Evolutionary conservation across 2,329 filamentous ascomycete species (phyloP), one percentile per base, ranked within the genome.

Genomic region (Colletotrichum lindemuthianum): DNA sequence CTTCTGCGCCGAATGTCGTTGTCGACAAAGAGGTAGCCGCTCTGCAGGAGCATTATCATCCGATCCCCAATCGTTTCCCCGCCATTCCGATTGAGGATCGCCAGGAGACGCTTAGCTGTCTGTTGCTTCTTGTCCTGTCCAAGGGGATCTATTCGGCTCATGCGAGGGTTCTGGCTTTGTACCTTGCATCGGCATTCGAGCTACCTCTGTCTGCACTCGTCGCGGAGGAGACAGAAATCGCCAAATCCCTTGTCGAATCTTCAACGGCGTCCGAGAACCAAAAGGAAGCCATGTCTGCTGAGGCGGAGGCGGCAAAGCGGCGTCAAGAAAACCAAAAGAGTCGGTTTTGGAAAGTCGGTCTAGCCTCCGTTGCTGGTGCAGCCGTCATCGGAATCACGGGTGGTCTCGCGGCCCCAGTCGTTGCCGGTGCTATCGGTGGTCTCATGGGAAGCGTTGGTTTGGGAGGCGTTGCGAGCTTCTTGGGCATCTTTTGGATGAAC

Each of bases 341-440:
- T 16, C 83, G 93, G 8, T 91, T 91, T 74, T 97, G 92, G 92
- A 97, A 97, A 74, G 93, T 97, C 16, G 93, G 94, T 0, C 82
- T 97, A 33, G 95, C 94, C 0, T 92, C 91, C 8, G 92, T 96
- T 0, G 93, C 92, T 0, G 95, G 95, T 10, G 95, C 95, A 2
- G 92, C 92, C 0, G 81, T 97, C 2, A 94, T 97, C n/a, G 94
- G 94, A 6, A 86, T 97, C 4, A 97, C 93, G 0, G 94, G 94
- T 15, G 94, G 94, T 2, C 82, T 97, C n/a, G 94, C 94, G 1
- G 93, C 94, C 1, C 94, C 94, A 0, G 82, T 97, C 0, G 90
- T 97, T 12, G 94, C 94, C 4, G 93, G 93, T 4, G 93, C 93
- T 0, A 84, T 97, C 12, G 93, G 93, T 2, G 90, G 90, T 1